Conservation (phyloP, 495 filamentous ascomycete species). For the Neurospora africana region DNA sequence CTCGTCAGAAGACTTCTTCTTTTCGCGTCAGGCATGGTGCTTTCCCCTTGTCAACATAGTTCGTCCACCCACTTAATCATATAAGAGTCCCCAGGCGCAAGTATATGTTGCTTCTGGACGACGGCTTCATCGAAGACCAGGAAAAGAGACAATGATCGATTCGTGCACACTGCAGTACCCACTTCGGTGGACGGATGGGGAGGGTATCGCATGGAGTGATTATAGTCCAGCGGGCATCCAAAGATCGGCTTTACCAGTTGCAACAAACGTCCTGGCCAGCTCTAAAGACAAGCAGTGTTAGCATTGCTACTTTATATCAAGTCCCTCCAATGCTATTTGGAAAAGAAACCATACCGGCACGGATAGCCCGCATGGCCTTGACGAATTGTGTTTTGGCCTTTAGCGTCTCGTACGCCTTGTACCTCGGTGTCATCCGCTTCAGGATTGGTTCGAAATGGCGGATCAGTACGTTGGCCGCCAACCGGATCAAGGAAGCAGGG, state of each 20-base stretch:
- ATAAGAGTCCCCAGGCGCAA: too few relatives aligned
- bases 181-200: background rate
- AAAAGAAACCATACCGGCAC: background rate
- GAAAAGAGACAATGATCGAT: background rate
- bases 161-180: background rate
- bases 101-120: too few relatives aligned
- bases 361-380: background rate
- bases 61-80: too few relatives aligned
- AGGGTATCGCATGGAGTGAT: background rate
- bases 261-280: background rate
- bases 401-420: background rate
- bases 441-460: background rate
- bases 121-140: background rate
- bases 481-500: background rate
- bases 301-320: background rate
- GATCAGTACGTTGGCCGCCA: background rate
- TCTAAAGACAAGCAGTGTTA: background rate
- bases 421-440: background rate
- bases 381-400: background rate
- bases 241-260: background rate
- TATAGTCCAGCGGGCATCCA: background rate
- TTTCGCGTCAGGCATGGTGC: background rate
- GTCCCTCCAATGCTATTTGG: too few relatives aligned
- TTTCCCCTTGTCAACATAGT: too few relatives aligned
- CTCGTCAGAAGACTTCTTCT: background rate